Conservation (phyloP, 2,329 filamentous ascomycete genomes). For the Rhynchosporium agropyri region DNA sequence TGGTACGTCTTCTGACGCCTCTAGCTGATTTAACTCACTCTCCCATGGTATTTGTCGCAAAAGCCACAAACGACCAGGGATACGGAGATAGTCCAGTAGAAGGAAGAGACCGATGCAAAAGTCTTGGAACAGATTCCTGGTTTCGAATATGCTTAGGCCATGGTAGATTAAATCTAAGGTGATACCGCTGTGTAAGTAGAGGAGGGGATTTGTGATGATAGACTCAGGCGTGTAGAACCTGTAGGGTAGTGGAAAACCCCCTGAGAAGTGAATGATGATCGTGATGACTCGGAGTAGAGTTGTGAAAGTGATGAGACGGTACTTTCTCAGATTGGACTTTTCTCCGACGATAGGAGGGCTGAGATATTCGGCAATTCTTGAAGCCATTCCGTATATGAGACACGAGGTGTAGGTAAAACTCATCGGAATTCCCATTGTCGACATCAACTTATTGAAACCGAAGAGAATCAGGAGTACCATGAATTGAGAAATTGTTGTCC, state of each 20-base stretch:
- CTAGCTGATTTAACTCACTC: background rate
- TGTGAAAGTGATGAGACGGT: background rate
- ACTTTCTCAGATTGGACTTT: background rate
- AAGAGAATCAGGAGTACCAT: background rate
- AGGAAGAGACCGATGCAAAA: background rate
- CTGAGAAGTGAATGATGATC: background rate
- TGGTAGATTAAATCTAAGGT: background rate
- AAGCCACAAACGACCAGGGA: background rate
- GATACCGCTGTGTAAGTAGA: background rate
- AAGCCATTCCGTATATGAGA: background rate
- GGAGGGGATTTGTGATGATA: no score
- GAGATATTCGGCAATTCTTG: background rate
- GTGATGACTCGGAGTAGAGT: background rate
- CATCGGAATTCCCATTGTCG: slow-evolving; percentile 1
- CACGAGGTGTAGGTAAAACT: background rate
- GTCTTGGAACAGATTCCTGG: background rate
- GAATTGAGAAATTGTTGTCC: background rate
- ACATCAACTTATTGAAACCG: background rate
- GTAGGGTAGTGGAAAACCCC: background rate
- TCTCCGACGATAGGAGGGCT: no score
- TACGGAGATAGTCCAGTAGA: background rate
- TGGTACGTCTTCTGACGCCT: no score
- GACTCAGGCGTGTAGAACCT: background rate
- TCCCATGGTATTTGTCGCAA: background rate
- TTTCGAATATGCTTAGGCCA: background rate